A percentile compares a stretch with the other conserved stretches of the same genome.
Conservation (phyloP, 2,329 filamentous ascomycete species). For the Neoascochyta sp. region DNA sequence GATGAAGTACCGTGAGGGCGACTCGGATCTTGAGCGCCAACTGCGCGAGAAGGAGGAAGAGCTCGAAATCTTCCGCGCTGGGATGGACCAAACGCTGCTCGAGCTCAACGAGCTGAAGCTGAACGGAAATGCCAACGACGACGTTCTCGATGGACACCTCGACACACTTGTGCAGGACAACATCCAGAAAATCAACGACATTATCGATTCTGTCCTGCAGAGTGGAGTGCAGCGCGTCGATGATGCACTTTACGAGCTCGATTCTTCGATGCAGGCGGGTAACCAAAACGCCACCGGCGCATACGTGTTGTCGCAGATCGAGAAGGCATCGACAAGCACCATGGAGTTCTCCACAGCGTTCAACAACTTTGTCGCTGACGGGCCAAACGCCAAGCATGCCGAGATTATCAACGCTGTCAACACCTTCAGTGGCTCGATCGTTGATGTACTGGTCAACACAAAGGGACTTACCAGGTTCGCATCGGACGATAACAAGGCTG, state of each 20-base stretch:
- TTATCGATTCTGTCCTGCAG: conserved; percentile 94
- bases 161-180: conserved; percentile 84
- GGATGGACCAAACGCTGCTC: conserved; percentile 92
- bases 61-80: conserved; percentile 94
- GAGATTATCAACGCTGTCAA: conserved; percentile 93
- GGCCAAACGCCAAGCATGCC: conserved; percentile 81
- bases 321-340: conserved; percentile 89
- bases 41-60: conserved; percentile 96
- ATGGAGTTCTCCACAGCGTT: conserved; percentile 98
- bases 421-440: conserved; percentile 82
- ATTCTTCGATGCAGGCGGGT: conserved; percentile 96
- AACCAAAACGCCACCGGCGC: conserved; percentile 96
- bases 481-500: conserved; percentile 90
- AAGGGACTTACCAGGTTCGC: conserved; percentile 92
- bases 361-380: conserved; percentile 97
- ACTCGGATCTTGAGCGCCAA: conserved; percentile 78
- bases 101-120: conserved; percentile 83
- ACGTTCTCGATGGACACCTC: conserved; percentile 82
- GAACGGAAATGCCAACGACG: conserved; percentile 61
- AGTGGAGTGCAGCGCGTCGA: conserved; percentile 90
- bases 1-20: conserved; percentile 71
- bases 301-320: conserved; percentile 93
- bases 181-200: conserved; percentile 90
- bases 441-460: conserved; percentile 92
- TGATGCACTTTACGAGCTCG: conserved; percentile 92